Evolutionary conservation across 2,329 filamentous ascomycete genomes (phyloP).

Genomic region (Colletotrichum sp.): DNA sequence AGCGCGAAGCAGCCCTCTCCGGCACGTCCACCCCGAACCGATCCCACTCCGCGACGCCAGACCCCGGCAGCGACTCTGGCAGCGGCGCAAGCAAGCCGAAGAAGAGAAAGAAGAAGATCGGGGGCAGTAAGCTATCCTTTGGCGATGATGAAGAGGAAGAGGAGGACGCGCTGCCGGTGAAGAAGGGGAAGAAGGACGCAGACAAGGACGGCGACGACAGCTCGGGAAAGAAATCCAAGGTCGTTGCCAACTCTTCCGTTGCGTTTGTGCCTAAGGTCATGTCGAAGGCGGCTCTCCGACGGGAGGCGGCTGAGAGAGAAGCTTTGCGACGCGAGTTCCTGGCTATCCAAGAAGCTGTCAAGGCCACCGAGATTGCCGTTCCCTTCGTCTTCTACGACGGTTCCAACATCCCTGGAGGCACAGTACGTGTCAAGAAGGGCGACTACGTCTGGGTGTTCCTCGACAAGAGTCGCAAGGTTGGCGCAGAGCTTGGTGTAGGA

Average conservation of each 20-base stretch:
- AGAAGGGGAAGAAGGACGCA: constrained; percentile 21
- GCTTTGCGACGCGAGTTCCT: constrained; percentile 84
- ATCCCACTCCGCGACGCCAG: constrained; percentile 53
- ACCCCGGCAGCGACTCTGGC: constrained; percentile 38
- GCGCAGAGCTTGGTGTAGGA: constrained; percentile 79
- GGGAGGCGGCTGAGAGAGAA: constrained; percentile 80
- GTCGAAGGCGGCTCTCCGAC: constrained; percentile 76
- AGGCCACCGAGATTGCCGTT: constrained; percentile 85
- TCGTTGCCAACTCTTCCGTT: constrained; percentile 68
- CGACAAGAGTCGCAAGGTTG: constrained; percentile 89
- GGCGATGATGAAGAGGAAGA: constrained; percentile 69
- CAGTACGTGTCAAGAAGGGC: constrained; percentile 88
- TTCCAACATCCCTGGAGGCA: constrained; percentile 84
- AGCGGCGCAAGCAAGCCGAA: constrained; percentile 36
- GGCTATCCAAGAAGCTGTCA: constrained; percentile 82
- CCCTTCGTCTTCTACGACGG: constrained; percentile 98
- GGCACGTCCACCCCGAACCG: constrained; percentile 53
- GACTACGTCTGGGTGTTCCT: constrained; percentile 93
- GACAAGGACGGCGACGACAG: constrained; percentile 24
- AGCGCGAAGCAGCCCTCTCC: constrained; percentile 66
- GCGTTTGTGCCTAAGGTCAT: constrained; percentile 69
- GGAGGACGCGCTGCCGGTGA: constrained; percentile 28
- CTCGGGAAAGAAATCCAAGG: constrained; percentile 44
- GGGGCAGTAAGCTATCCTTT: constrained; percentile 64
- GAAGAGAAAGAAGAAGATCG: constrained; percentile 51